phyloP scores from a whole-genome alignment of 495 filamentous ascomycete species.

The Penicillium paradoxum region DNA sequence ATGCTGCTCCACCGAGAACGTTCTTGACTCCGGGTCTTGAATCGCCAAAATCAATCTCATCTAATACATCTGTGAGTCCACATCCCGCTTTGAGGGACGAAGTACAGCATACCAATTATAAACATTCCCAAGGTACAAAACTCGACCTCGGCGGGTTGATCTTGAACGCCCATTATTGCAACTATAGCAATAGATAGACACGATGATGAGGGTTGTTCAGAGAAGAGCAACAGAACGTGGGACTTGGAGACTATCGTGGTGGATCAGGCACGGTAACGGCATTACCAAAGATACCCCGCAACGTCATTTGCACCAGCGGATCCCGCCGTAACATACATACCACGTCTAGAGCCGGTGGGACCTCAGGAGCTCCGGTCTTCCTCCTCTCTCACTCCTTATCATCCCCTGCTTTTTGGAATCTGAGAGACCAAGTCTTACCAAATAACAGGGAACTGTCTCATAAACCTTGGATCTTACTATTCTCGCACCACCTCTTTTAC shows the following conservation, averaged over 20 bases:
- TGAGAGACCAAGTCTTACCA: background rate
- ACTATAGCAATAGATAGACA: constrained; percentile 14
- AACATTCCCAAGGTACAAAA: constrained; percentile 94
- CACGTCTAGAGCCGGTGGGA: constrained; percentile 13
- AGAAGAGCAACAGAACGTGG: constrained; percentile 1
- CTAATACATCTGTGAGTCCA: constrained; percentile 42
- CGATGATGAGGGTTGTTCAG: constrained; percentile 3
- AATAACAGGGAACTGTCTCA: background rate
- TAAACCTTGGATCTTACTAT: background rate
- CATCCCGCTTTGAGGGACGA: background rate
- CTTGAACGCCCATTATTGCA: background rate
- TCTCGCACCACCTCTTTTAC: background rate
- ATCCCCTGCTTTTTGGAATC: constrained; percentile 3
- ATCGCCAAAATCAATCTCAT: constrained; percentile 78
- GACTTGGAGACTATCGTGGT: background rate
- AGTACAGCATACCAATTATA: constrained; percentile 67
- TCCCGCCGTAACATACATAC: constrained; percentile 13
- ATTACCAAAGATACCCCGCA: constrained; percentile 18
- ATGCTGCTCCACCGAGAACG: constrained; percentile 79
- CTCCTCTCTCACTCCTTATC: constrained; percentile 6
- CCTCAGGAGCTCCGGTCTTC: constrained; percentile 16
- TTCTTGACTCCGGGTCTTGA: constrained; percentile 56
- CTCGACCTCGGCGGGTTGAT: constrained; percentile 45
- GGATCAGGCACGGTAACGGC: constrained; percentile 9
- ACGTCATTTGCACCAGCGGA: constrained; percentile 7